Conservation (phyloP, 257 asterid species). For the Gentiana macrophylla region DNA sequence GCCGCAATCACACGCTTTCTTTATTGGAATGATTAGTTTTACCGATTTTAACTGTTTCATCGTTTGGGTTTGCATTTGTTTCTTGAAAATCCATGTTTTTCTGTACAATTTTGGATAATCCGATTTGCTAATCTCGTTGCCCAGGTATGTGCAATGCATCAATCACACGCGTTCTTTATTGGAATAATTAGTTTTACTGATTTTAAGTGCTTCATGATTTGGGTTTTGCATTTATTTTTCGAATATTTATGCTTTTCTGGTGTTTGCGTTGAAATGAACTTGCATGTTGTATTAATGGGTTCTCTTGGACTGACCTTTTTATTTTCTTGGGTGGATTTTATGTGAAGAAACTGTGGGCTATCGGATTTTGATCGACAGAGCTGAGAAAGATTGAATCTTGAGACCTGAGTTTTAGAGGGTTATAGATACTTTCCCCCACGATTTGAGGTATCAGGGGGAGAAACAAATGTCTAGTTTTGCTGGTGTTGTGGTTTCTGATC, state of each 20-base stretch:
- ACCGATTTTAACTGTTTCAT: slow-evolving; percentile 1
- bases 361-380: slow-evolving; percentile 13
- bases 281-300: slow-evolving; percentile 10
- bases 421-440: slow-evolving; percentile 6
- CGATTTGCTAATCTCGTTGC: too few relatives aligned
- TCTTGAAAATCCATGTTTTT: too few relatives aligned
- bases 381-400: slow-evolving; percentile 4
- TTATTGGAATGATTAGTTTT: too few relatives aligned
- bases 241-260: neutral
- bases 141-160: too few relatives aligned
- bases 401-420: neutral
- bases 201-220: slow-evolving; percentile 16
- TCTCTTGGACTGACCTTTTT: neutral
- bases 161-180: neutral
- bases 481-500: slow-evolving; percentile 89
- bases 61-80: slow-evolving; percentile 21
- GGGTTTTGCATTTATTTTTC: slow-evolving; percentile 8
- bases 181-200: neutral
- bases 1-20: neutral
- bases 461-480: slow-evolving; percentile 62
- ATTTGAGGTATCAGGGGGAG: slow-evolving; percentile 32
- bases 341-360: slow-evolving; percentile 1
- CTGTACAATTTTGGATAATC: too few relatives aligned
- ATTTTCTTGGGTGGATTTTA: slow-evolving; percentile 7
- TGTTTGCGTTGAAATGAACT: neutral